Evolutionary conservation across 257 asterid genomes (phyloP), one percentile per base, ranked within the genome.

Genomic region (Solanum tarapatanum): DNA sequence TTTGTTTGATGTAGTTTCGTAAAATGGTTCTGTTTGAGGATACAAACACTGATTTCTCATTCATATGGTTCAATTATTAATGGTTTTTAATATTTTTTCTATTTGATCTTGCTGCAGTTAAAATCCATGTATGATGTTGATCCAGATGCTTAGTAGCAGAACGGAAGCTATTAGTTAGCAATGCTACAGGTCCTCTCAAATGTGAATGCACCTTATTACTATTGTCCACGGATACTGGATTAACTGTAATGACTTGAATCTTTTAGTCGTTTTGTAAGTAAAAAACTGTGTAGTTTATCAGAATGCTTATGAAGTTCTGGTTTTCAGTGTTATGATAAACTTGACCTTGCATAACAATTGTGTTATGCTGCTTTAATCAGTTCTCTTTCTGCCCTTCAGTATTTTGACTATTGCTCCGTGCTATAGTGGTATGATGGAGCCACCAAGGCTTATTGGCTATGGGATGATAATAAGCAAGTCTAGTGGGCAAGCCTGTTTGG

Each of bases 281-380:
- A 88, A 87, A 90, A 90, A 90, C 91, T 88, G 87, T 87, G 90
- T 89, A 89, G 91, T 85, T 86, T 82, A 36, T 87, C 72, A 36
- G 83, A 89, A 90, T 84, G 87, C 85, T 76, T 89, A 90, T 90
- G 93, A 89, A 87, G 88, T 87, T 89, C 87, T 84, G 87, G 91
- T 82, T 92, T 89, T 48, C 88, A 82, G 87, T 91, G 91, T 89
- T 87, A 74, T 37, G 19, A 89, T 88, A 92, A 92, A 69, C 90
- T 70, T 90, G 33, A n/a, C 13, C 26, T 48, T 23, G 84, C 85
- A 3, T 28, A 48, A 28, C 85, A 48, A 30, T 28, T 82, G 43
- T 48, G 43, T 45, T 32, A 5, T 28, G 85, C 33, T 80, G 10
- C 10, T 48, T 80, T 28, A 45, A 28, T 45, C 36, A 19, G 41